These are phyloP conservation scores for Collybiopsis luxurians DNA, from an alignment of 768 basidiomycete genomes.

Conservation along the genomic window DNA sequence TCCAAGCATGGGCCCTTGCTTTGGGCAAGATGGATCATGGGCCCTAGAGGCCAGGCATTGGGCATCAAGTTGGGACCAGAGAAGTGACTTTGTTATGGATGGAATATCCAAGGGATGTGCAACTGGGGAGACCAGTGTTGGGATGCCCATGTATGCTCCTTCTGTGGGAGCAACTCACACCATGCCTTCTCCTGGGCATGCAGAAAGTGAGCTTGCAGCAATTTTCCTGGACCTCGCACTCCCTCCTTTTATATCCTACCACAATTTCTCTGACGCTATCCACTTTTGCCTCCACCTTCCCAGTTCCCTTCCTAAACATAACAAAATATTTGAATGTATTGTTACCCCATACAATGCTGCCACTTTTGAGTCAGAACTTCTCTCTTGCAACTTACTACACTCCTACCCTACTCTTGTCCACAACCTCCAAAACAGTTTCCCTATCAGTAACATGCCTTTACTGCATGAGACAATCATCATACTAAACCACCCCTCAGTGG, in stretches of 20 bases:
- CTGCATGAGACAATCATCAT: slow-evolving; percentile 8
- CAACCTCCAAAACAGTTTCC: background rate
- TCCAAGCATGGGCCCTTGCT: no score
- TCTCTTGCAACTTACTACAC: background rate
- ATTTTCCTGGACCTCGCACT: background rate
- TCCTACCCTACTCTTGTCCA: background rate
- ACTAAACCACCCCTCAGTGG: slow-evolving; percentile 13
- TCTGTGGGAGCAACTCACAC: background rate
- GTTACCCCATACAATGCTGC: background rate
- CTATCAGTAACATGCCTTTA: background rate
- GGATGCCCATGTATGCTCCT: background rate
- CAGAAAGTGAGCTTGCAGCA: no score
- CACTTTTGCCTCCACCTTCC: background rate
- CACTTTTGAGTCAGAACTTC: background rate
- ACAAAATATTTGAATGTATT: background rate
- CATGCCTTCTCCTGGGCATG: background rate
- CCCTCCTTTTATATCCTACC: background rate
- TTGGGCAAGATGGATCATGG: no score
- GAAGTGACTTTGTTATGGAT: no score
- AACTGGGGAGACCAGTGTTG: no score
- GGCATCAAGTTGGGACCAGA: no score
- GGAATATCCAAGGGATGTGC: no score
- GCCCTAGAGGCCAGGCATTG: no score
- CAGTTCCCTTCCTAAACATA: background rate
- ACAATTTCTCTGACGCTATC: background rate